Evolutionary conservation across 2,329 filamentous ascomycete species (phyloP), one percentile per base, ranked within the genome.

Genomic region (Sporothrix luriei): DNA sequence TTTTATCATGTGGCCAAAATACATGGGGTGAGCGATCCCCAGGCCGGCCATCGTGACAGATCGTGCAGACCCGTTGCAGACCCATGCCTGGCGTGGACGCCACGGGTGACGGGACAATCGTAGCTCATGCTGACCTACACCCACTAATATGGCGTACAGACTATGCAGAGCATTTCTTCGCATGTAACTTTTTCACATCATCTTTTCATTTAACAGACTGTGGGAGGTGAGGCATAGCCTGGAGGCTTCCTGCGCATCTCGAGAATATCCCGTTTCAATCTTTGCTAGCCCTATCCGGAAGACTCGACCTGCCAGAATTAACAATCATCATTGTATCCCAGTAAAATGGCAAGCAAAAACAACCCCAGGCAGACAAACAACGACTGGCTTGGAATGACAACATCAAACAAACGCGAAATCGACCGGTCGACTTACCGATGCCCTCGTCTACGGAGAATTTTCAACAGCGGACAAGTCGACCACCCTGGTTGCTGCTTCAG

Each of bases 401-500:
- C 24, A 26, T 26, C 38, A 10, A 62, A 38, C n/a, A 11, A 16
- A 26, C 38, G 38, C 57, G 57, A 62, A 24, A 13, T 16, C 7
- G 38, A 43, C n/a, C 43, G 13, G n/a, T 38, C 14, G 29, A 38
- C n/a, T 46, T 46, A 7, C 38, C 24, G 38, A 21, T 13, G 19
- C 38, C 43, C 21, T 43, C 57, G 11, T 40, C 13, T 38, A 46
- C 57, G n/a, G 33, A 59, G 19, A 43, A 61, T 24, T 61, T n/a
- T 13, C 33, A 40, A 24, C 55, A 59, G 13, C 11, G 40, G 55
- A 19, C 33, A 61, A 43, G 38, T 43, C n/a, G 19, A 61, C 24
- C 21, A 49, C n/a, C 43, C 26, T 33, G 24, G 51, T 51, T 65
- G 46, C 26, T 51, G 4, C 46, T 59, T 38, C 52, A 67, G 80